These are phyloP conservation scores for Scheffersomyces stambukii DNA, from an alignment of 1,139 yeast genomes.

Conservation along the genomic window DNA sequence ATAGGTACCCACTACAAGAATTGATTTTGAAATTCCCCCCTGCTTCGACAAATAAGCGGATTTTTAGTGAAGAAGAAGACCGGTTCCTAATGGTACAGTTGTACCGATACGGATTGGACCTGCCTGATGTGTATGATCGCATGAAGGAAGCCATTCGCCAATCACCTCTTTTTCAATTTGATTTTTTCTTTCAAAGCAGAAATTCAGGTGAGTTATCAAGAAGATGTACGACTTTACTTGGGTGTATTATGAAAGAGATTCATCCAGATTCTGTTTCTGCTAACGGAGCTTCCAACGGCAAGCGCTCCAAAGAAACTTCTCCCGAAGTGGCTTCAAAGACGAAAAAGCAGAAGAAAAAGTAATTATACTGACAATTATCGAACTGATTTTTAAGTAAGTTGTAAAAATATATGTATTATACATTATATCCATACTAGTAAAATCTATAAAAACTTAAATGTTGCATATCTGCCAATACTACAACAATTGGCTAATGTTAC, in stretches of 20 bases:
- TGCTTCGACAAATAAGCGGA: conserved; percentile 49
- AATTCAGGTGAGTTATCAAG: conserved; percentile 61
- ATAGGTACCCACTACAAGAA: conserved; percentile 62
- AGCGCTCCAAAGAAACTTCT: conserved; percentile 14
- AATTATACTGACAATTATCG: too few relatives aligned
- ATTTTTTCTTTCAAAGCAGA: conserved; percentile 69
- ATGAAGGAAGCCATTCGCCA: conserved; percentile 59
- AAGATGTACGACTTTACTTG: conserved; percentile 63
- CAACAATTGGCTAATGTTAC: too few relatives aligned
- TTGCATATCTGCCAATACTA: too few relatives aligned
- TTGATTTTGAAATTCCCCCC: conserved; percentile 60
- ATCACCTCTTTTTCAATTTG: conserved; percentile 62
- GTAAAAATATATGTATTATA: conserved; percentile 1
- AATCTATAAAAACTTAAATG: too few relatives aligned
- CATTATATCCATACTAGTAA: conserved; percentile 3
- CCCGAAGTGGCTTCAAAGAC: conserved; percentile 7
- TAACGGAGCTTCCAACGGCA: conserved; percentile 10
- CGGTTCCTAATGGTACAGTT: conserved; percentile 63
- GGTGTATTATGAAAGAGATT: conserved; percentile 61
- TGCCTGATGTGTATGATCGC: conserved; percentile 60
- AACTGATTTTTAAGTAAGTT: too few relatives aligned
- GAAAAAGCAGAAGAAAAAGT: conserved; percentile 11
- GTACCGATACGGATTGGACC: conserved; percentile 62
- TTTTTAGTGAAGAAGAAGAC: conserved; percentile 73
- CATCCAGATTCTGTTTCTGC: conserved; percentile 16